A percentile compares a stretch with the other conserved stretches of the same genome.
Conservation (phyloP, 352 stramenopile species). For the Phytophthora niederhauseri region DNA sequence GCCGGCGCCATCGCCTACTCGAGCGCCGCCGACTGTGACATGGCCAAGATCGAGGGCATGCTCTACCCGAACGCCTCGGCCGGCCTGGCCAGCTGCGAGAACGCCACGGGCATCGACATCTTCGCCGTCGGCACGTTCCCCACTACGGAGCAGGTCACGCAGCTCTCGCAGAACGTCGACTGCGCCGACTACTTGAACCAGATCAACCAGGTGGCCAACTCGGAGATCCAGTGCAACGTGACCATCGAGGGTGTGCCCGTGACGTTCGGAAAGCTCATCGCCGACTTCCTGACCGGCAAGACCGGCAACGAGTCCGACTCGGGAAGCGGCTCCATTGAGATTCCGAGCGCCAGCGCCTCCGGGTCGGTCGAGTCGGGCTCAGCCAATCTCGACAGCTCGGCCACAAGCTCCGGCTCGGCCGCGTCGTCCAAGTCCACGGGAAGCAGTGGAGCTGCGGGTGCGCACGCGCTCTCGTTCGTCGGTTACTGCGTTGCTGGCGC, state of each 20-base stretch:
- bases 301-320: slow-evolving; percentile 69
- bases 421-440: slow-evolving; percentile 14
- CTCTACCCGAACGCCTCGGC: slow-evolving; percentile 64
- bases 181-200: slow-evolving; percentile 77
- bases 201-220: slow-evolving; percentile 71
- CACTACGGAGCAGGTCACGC: slow-evolving; percentile 55
- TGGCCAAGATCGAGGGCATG: slow-evolving; percentile 54
- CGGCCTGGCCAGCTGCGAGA: slow-evolving; percentile 46
- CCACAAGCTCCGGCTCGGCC: slow-evolving; percentile 14
- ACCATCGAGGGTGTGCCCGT: slow-evolving; percentile 48
- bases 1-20: slow-evolving; percentile 33
- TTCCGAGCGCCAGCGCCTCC: slow-evolving; percentile 31
- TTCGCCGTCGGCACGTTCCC: slow-evolving; percentile 55
- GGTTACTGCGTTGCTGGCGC: slow-evolving; percentile 20
- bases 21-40: slow-evolving; percentile 49
- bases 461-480: slow-evolving; percentile 21
- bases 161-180: slow-evolving; percentile 56
- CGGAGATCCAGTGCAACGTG: slow-evolving; percentile 66
- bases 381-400: slow-evolving; percentile 20
- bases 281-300: slow-evolving; percentile 62
- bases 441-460: slow-evolving; percentile 9
- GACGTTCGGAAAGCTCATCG: slow-evolving; percentile 57
- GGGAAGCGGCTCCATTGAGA: slow-evolving; percentile 37
- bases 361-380: slow-evolving; percentile 21
- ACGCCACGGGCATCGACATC: slow-evolving; percentile 63